These are phyloP conservation scores for Rhinocladiella similis DNA, from an alignment of 2,329 filamentous ascomycete genomes.

Conservation along the genomic window DNA sequence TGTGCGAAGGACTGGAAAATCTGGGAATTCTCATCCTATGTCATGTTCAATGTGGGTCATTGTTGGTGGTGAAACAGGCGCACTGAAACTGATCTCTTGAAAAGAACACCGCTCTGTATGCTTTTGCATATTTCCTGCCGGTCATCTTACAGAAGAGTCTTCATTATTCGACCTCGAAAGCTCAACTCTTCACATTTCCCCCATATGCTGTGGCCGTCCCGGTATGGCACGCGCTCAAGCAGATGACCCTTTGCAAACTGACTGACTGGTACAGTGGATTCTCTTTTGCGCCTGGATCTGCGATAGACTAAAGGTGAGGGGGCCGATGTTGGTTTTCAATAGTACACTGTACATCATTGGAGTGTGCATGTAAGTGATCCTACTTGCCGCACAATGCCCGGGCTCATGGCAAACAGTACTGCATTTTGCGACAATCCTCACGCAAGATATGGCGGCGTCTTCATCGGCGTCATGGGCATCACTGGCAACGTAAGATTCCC, in stretches of 20 bases:
- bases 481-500: constrained; percentile 63
- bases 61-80: neutral
- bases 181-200: constrained; percentile 71
- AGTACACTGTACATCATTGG: constrained; percentile 66
- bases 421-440: constrained; percentile 59
- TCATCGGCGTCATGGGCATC: constrained; percentile 70
- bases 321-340: constrained; percentile 66
- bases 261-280: constrained; percentile 2
- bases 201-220: constrained; percentile 57
- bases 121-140: constrained; percentile 59
- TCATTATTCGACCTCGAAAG: constrained; percentile 62
- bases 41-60: constrained; percentile 3
- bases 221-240: neutral
- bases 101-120: constrained; percentile 3
- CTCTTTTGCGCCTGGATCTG: constrained; percentile 53
- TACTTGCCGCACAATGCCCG: neutral
- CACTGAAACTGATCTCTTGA: neutral
- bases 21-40: constrained; percentile 48
- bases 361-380: constrained; percentile 44
- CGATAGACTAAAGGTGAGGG: constrained; percentile 66
- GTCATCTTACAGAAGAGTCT: constrained; percentile 67
- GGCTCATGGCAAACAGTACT: neutral
- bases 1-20: constrained; percentile 52
- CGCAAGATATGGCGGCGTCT: constrained; percentile 71
- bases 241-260: neutral